Base-by-base conservation (phyloP, 2,329 filamentous ascomycete genomes). In the Aspergillus alliaceus region DNA sequence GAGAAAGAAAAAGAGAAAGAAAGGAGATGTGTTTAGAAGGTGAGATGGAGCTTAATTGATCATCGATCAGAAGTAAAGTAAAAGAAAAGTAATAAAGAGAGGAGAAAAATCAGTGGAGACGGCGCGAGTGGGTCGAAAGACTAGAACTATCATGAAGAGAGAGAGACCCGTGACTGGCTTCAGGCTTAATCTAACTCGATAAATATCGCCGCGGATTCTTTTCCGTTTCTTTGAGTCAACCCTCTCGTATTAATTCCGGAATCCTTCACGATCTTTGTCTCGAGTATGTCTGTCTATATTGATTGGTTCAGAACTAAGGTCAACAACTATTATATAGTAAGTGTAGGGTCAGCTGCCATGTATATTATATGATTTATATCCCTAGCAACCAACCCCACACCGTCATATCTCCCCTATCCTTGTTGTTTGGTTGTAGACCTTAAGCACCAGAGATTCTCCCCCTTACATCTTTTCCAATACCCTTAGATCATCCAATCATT, bases 401-500 rank as follows among this genome's bases (percentile, higher is more conserved):
- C n/a, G 35, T 12, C 34, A 37, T 29, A 14, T 34, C 7, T 31
- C 12, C 29, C 18, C 12, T 4, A 22, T 50, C 3, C 42, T 18
- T 11, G 20, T 15, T 12, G 5, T 22, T 22, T 9, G n/a, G n/a
- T n/a, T n/a, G n/a, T n/a, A n/a, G n/a, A n/a, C n/a, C n/a, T n/a
- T n/a, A n/a, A n/a, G n/a, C n/a, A n/a, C n/a, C n/a, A n/a, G n/a
- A n/a, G n/a, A n/a, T n/a, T n/a, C n/a, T n/a, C n/a, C n/a, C n/a
- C n/a, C n/a, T n/a, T n/a, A n/a, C n/a, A n/a, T n/a, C n/a, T n/a
- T n/a, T n/a, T n/a, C n/a, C n/a, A n/a, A n/a, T n/a, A n/a, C n/a
- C n/a, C n/a, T n/a, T 9, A 37, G 27, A 37, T 9, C 51, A 22
- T 52, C 25, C 31, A 40, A 51, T 54, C 66, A 71, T 54, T 64